Evolutionary conservation across 2,329 filamentous ascomycete species (phyloP).

Genomic region (Aureobasidium sp.): DNA sequence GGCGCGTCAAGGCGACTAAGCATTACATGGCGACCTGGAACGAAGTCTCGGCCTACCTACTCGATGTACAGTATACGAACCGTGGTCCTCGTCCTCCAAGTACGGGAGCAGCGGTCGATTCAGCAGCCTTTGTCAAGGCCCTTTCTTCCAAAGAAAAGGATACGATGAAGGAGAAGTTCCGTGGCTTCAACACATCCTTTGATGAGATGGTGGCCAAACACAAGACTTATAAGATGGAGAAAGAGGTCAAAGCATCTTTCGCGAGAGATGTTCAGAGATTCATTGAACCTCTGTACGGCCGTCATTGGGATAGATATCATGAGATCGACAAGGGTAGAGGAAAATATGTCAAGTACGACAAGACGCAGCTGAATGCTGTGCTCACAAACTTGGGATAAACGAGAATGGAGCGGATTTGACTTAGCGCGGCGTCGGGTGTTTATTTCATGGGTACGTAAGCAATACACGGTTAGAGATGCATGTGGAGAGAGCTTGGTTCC

Average conservation of each 20-base stretch:
- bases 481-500: neutral
- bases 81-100: slow-evolving; percentile 65
- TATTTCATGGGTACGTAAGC: neutral
- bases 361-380: slow-evolving; percentile 63
- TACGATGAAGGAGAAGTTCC: slow-evolving; percentile 92
- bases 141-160: slow-evolving; percentile 89
- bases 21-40: slow-evolving; percentile 84
- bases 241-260: slow-evolving; percentile 74
- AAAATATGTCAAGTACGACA: slow-evolving; percentile 98
- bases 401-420: neutral
- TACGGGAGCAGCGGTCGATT: slow-evolving; percentile 60
- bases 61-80: slow-evolving; percentile 89
- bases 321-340: slow-evolving; percentile 96
- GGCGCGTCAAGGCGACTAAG: slow-evolving; percentile 78
- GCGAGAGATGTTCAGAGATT: slow-evolving; percentile 81
- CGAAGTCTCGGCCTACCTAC: slow-evolving; percentile 74
- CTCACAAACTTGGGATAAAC: slow-evolving; percentile 29
- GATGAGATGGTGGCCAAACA: slow-evolving; percentile 81
- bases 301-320: slow-evolving; percentile 96
- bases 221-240: slow-evolving; percentile 81
- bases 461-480: neutral
- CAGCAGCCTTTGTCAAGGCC: slow-evolving; percentile 73
- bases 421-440: slow-evolving; percentile 16
- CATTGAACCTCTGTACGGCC: slow-evolving; percentile 86
- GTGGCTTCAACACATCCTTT: slow-evolving; percentile 81